Conservation (phyloP, 2,329 filamentous ascomycete species). For the Geosmithia flava region DNA sequence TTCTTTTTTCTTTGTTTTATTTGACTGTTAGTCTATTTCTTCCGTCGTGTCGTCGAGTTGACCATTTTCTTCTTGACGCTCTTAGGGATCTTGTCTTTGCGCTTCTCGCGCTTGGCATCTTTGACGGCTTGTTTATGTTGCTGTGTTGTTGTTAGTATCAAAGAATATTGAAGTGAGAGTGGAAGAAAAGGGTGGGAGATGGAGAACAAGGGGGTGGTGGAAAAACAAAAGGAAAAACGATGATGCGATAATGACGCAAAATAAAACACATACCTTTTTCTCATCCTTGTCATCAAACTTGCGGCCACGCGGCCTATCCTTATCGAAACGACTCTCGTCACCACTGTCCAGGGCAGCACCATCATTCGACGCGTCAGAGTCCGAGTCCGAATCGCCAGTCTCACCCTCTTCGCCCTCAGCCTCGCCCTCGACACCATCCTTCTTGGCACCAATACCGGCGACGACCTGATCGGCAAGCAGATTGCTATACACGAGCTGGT, state of each 20-base stretch:
- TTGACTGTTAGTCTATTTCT: constrained; percentile 32
- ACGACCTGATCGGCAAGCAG: constrained; percentile 62
- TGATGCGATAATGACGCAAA: background rate
- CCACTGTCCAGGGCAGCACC: constrained; percentile 34
- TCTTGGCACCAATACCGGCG: constrained; percentile 15
- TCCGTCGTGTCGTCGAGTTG: constrained; percentile 45
- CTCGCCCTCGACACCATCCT: constrained; percentile 25
- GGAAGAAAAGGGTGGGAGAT: background rate
- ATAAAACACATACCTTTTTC: constrained; percentile 48
- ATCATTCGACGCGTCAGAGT: constrained; percentile 24
- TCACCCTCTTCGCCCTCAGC: constrained; percentile 23
- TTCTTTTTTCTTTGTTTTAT: constrained; percentile 3
- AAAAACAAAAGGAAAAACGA: background rate
- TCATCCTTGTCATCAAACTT: constrained; percentile 84
- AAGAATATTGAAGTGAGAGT: background rate
- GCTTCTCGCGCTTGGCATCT: constrained; percentile 87
- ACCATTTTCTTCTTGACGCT: constrained; percentile 86
- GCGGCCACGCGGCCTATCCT: constrained; percentile 64
- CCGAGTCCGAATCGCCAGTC: constrained; percentile 22
- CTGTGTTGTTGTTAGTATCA: constrained; percentile 17
- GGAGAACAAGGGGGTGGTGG: background rate
- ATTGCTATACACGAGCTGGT: constrained; percentile 73
- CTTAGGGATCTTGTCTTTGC: constrained; percentile 94
- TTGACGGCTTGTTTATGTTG: constrained; percentile 81
- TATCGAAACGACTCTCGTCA: constrained; percentile 45